Conservation (phyloP, 345 rosid genomes). For the Balakata baccata region DNA sequence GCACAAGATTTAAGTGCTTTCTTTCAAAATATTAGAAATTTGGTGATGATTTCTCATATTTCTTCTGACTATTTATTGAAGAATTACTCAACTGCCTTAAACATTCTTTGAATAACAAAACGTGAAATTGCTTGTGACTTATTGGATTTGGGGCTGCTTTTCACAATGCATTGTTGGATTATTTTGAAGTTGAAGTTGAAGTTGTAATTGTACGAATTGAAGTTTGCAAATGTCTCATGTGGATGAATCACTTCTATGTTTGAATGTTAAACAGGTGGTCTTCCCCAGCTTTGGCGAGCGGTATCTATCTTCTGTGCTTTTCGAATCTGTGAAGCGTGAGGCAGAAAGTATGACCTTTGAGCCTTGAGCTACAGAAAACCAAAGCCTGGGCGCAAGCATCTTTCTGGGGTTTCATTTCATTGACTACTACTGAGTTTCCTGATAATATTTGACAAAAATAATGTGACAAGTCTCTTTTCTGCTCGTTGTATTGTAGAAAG, state of each 20-base stretch:
- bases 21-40: neutral
- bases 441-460: neutral
- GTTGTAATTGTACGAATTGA: too few species aligned
- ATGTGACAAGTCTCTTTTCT: neutral
- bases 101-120: neutral
- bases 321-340: conserved; percentile 52
- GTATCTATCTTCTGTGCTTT: conserved; percentile 56
- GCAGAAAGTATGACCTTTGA: conserved; percentile 53
- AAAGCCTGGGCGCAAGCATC: neutral
- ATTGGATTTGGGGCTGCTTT: neutral
- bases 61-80: neutral
- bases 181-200: neutral
- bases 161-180: neutral
- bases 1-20: neutral
- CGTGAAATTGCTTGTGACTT: too few species aligned
- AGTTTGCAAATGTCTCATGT: neutral
- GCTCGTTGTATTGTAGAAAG: neutral
- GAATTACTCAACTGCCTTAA: neutral
- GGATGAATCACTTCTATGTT: neutral
- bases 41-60: neutral
- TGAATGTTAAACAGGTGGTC: conserved; percentile 41
- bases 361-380: conserved; percentile 5
- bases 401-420: neutral
- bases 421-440: neutral
- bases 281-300: conserved; percentile 77